Evolutionary conservation across 805 yeast species (phyloP), one percentile per base, ranked within the genome.

Genomic region (Starmerella riodocensis): DNA sequence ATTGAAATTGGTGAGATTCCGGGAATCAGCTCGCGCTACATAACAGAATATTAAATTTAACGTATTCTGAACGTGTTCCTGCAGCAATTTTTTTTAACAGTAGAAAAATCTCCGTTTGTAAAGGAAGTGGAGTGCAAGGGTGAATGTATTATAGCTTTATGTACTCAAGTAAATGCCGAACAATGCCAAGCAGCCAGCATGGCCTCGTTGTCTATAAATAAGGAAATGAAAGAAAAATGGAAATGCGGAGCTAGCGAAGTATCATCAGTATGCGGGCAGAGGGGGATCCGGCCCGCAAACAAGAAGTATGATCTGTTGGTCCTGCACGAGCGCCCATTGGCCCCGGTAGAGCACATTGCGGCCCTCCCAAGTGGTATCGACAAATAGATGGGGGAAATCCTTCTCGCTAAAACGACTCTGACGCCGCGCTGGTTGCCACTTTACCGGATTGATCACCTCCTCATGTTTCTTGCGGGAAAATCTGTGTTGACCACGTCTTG

Each of bases 11-110:
- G 32, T 55, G 60, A 54, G 23, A 50, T 42, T 49, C 49, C 55
- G 59, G 60, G 59, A 56, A 56, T 56, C 60, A 56, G 59, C 53
- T 43, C 49, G 55, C 49, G 52, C 53, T 24, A 56, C 59, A 56
- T 43, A 11, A n/a, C n/a, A 11, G 19, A 20, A 29, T 29, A 9
- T 22, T 22, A 22, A 7, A 22, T 7, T 9, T 22, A 7, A 9
- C 9, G 9, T 6, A 22, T 7, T 22, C 6, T 7, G 9, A 22
- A 22, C 9, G 25, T 7, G 9, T 6, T 7, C 25, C 9, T 7
- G 25, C n/a, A n/a, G n/a, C n/a, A n/a, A n/a, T n/a, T n/a, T n/a
- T n/a, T n/a, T n/a, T n/a, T n/a, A n/a, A n/a, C n/a, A n/a, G n/a
- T n/a, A n/a, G n/a, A n/a, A n/a, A n/a, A n/a, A n/a, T n/a, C n/a